phyloP scores from a whole-genome alignment of 345 rosid genomes.

The Eucalyptus polybractea region DNA sequence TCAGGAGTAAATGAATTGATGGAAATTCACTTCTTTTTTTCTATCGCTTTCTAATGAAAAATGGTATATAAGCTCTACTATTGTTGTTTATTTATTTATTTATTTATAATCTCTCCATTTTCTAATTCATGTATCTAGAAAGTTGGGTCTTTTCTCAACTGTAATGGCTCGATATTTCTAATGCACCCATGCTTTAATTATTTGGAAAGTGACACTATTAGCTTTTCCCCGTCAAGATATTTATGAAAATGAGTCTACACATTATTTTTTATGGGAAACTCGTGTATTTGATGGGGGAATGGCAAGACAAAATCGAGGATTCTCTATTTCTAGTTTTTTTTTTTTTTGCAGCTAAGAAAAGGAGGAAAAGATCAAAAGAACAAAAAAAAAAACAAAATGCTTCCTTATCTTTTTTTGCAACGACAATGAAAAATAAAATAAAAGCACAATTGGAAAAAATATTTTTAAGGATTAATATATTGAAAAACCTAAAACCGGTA shows the following conservation, averaged over 20 bases:
- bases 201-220: background rate
- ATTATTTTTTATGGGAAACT: background rate
- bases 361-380: background rate
- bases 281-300: background rate
- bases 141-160: background rate
- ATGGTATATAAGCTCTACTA: background rate
- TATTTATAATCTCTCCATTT: background rate
- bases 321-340: fast-evolving
- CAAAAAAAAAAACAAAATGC: background rate
- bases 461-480: too few species aligned
- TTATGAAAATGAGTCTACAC: background rate
- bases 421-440: background rate
- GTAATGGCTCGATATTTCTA: background rate
- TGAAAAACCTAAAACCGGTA: fast-evolving
- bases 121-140: background rate
- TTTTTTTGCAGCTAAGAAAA: background rate
- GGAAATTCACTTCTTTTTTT: background rate
- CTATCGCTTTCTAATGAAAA: background rate
- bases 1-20: background rate
- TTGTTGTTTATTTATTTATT: background rate
- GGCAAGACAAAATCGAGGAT: background rate
- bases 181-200: background rate
- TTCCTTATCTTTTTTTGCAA: background rate
- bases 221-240: background rate
- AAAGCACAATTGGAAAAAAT: too few species aligned